These are phyloP conservation scores for Geotrichum macrosporum DNA, from an alignment of 1,139 yeast species.

Conservation along the genomic window DNA sequence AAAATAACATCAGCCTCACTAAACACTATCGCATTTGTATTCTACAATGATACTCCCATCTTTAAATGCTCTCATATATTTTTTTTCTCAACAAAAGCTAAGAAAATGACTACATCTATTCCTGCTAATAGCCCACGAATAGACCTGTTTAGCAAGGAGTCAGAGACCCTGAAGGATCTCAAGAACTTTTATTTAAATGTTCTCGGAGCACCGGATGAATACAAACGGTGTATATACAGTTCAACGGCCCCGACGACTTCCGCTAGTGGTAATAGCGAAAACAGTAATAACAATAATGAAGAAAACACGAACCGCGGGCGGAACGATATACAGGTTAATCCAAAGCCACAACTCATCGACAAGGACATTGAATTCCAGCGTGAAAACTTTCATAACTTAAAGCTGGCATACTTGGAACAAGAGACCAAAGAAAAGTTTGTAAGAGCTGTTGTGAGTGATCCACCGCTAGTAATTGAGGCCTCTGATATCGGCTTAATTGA, in stretches of 20 bases:
- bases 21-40: too few relatives aligned
- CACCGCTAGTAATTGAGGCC: slow-evolving; percentile 35
- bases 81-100: too few relatives aligned
- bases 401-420: slow-evolving; percentile 61
- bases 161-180: background rate
- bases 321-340: slow-evolving; percentile 18
- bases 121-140: background rate
- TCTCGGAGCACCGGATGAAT: slow-evolving; percentile 1
- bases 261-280: background rate
- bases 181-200: slow-evolving; percentile 1
- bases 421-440: slow-evolving; percentile 63
- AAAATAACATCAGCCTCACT: too few relatives aligned
- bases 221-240: slow-evolving; percentile 3
- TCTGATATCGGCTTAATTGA: slow-evolving; percentile 35
- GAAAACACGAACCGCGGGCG: too few relatives aligned
- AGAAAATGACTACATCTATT: background rate
- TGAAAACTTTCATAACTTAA: slow-evolving; percentile 48
- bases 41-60: too few relatives aligned
- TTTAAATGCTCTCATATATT: too few relatives aligned
- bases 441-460: slow-evolving; percentile 40
- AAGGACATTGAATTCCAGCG: slow-evolving; percentile 32
- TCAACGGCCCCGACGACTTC: too few relatives aligned
- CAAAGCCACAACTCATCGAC: slow-evolving; percentile 29
- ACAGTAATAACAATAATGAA: too few relatives aligned
- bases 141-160: background rate